Evolutionary conservation across 441 rosid species (phyloP).

Genomic region (Aleurites moluccanus): DNA sequence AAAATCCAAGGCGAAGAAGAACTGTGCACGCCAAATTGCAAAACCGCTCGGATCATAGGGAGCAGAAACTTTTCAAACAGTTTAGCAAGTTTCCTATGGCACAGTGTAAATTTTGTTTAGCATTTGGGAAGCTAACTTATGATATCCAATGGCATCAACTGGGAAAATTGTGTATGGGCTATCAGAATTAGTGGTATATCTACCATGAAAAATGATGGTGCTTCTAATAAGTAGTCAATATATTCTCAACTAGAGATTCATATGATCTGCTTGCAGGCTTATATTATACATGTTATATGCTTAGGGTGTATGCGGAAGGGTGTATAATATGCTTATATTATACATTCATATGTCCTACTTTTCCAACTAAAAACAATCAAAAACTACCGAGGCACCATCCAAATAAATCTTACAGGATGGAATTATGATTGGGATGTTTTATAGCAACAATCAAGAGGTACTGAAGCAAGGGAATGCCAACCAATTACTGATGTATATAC

Average conservation of each 20-base stretch:
- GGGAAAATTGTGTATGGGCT: not conserved
- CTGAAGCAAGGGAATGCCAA: not conserved
- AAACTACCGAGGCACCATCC: not conserved
- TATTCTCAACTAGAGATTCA: too few species aligned
- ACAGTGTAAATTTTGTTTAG: conserved; percentile 23
- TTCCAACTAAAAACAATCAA: conserved; percentile 1
- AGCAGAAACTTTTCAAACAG: not conserved
- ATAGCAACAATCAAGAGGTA: not conserved
- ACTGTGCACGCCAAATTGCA: conserved; percentile 1
- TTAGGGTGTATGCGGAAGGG: too few species aligned
- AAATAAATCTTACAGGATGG: not conserved
- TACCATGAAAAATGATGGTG: not conserved
- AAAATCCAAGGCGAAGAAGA: not conserved
- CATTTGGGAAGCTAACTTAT: conserved; percentile 17
- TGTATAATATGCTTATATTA: too few species aligned
- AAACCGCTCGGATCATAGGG: conserved; percentile 9
- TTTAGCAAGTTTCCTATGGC: conserved; percentile 8
- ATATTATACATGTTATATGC: too few species aligned
- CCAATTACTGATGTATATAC: conserved; percentile 9
- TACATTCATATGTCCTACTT: too few species aligned
- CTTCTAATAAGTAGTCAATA: not conserved
- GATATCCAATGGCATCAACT: too few species aligned
- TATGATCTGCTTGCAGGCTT: too few species aligned
- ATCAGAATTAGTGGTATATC: not conserved
- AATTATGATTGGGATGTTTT: not conserved